These are phyloP conservation scores for Triglochin maritima DNA, from an alignment of 106 monocot species.

Conservation along the genomic window DNA sequence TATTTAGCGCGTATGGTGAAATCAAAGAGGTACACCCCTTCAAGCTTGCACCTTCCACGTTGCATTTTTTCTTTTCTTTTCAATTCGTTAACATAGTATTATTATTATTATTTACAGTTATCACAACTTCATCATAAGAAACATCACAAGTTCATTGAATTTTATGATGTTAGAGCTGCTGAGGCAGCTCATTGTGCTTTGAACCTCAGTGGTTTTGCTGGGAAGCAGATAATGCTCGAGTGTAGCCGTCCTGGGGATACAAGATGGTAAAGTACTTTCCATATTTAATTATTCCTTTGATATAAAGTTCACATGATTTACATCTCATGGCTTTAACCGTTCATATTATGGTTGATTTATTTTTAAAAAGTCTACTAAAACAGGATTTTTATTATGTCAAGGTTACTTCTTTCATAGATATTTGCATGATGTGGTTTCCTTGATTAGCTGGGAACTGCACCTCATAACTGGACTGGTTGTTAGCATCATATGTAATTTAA, in stretches of 20 bases:
- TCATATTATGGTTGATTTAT: no score
- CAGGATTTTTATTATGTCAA: background rate
- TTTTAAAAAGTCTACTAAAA: background rate
- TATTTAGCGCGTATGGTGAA: constrained; percentile 33
- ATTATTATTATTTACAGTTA: constrained; percentile 6
- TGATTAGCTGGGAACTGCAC: background rate
- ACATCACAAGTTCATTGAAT: constrained; percentile 16
- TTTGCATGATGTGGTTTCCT: background rate
- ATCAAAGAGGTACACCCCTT: constrained; percentile 14
- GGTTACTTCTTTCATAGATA: background rate
- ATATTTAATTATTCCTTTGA: background rate
- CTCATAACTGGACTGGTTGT: no score
- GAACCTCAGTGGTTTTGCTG: constrained; percentile 15
- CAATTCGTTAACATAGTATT: background rate
- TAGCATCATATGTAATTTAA: no score
- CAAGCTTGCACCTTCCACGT: background rate
- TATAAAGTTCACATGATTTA: background rate
- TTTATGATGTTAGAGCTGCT: background rate
- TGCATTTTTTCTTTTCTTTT: background rate
- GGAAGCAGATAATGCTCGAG: constrained; percentile 22
- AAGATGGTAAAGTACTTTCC: constrained; percentile 1
- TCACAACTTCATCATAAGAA: constrained; percentile 13
- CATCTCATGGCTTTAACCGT: background rate
- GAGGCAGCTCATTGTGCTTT: constrained; percentile 14
- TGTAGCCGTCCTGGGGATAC: constrained; percentile 9